These are phyloP conservation scores for Verbena officinalis DNA, from an alignment of 257 asterid genomes.

Conservation along the genomic window DNA sequence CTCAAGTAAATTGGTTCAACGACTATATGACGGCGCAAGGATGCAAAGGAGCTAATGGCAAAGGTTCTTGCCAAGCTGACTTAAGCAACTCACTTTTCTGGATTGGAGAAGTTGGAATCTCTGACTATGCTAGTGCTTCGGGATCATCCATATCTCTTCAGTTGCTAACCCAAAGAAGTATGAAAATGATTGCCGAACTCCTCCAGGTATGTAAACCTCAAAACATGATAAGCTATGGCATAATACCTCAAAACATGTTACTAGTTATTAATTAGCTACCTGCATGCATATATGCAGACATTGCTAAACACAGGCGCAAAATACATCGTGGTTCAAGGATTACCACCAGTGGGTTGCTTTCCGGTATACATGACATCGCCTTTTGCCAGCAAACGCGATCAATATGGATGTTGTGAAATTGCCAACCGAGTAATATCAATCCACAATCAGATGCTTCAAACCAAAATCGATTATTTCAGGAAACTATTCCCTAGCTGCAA, in stretches of 20 bases:
- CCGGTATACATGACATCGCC: conserved; percentile 35
- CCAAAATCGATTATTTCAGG: conserved; percentile 26
- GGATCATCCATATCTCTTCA: conserved; percentile 30
- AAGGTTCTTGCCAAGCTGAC: conserved; percentile 32
- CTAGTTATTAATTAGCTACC: background rate
- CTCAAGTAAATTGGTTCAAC: conserved; percentile 52
- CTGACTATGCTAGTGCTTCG: conserved; percentile 36
- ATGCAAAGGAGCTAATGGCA: conserved; percentile 26
- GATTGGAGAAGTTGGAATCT: conserved; percentile 50
- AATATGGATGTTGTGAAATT: conserved; percentile 42
- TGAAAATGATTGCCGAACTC: conserved; percentile 29
- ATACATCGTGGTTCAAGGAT: conserved; percentile 46
- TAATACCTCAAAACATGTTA: too few relatives aligned
- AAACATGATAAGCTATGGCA: background rate
- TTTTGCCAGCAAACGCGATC: conserved; percentile 28
- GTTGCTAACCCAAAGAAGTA: conserved; percentile 35
- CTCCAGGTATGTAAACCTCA: conserved; percentile 38
- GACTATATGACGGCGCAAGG: conserved; percentile 25
- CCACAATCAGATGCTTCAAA: conserved; percentile 49
- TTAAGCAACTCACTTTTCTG: conserved; percentile 49
- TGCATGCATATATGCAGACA: conserved; percentile 16
- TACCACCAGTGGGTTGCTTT: conserved; percentile 60
- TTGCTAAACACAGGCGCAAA: conserved; percentile 42
- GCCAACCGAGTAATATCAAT: conserved; percentile 37
- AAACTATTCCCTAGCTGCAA: conserved; percentile 31